Evolutionary conservation across 2,329 filamentous ascomycete genomes (phyloP).

Genomic region (Hansfordia pulvinata): DNA sequence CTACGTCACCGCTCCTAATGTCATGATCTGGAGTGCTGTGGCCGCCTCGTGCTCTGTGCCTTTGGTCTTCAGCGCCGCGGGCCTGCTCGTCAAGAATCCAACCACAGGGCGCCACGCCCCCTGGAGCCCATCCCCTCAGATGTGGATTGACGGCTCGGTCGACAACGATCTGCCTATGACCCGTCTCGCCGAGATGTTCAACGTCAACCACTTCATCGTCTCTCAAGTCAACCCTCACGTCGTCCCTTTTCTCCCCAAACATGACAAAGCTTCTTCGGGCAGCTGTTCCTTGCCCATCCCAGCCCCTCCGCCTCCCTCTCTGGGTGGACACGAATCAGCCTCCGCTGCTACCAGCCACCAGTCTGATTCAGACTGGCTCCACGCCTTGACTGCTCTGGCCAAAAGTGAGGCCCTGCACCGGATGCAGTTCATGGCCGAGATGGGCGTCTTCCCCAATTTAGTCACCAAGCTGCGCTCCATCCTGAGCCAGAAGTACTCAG

Average conservation of each 20-base stretch:
- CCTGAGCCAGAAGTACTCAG: constrained; percentile 81
- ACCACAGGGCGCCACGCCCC: constrained; percentile 61
- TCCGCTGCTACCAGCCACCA: no score
- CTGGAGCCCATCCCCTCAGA: constrained; percentile 76
- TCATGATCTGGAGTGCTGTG: constrained; percentile 92
- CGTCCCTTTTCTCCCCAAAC: constrained; percentile 67
- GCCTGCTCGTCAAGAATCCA: constrained; percentile 74
- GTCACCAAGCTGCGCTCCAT: constrained; percentile 70
- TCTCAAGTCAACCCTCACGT: constrained; percentile 95
- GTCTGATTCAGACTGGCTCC: constrained; percentile 47
- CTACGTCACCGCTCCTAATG: constrained; percentile 85
- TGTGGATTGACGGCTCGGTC: constrained; percentile 89
- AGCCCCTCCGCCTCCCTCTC: constrained; percentile 15
- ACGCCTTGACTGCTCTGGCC: constrained; percentile 56
- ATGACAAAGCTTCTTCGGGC: constrained; percentile 37
- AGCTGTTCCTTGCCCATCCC: constrained; percentile 19
- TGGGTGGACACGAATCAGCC: no score
- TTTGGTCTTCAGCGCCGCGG: constrained; percentile 66
- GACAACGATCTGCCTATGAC: constrained; percentile 91
- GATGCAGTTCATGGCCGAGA: constrained; percentile 65
- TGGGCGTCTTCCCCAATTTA: constrained; percentile 68
- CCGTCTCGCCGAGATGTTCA: constrained; percentile 85
- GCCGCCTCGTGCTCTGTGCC: constrained; percentile 93
- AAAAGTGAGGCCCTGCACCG: constrained; percentile 71
- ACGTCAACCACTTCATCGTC: constrained; percentile 96